Base-by-base conservation (phyloP, 2,329 filamentous ascomycete species). In the Rutstroemia sp. region DNA sequence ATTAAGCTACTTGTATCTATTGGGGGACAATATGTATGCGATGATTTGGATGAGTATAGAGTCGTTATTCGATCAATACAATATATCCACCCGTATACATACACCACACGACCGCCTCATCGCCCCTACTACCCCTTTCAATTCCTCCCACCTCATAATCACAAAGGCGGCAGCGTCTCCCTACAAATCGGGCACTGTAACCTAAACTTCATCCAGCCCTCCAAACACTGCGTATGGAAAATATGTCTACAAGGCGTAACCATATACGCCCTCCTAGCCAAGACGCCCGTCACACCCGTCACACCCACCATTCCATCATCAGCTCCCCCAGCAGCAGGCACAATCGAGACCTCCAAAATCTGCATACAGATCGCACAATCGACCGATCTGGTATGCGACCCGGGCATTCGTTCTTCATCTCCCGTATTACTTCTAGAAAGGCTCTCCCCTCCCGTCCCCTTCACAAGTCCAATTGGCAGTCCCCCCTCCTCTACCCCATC, bases 351-450 rank as follows among this genome's bases (percentile, higher is more conserved):
- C 70, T 96, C 90, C 18, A 99, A 84, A 47, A 88, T 80, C 72
- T 96, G 91, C 73, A 92, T 88, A 70, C 94, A 99, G 63, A 99
- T 96, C 18, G 92, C 90, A 71, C 94, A 99, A 73, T 97, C 92
- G 59, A 95, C 94, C 1, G 71, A 82, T 47, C 79, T 60, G 7
- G 64, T 57, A 4, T 61, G 58, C 4, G 38, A 41, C 55, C 27
- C 27, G 6, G 27, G 10, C 27, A 30, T 7, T 8, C 27, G 27
- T 9, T 30, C 27, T 10, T 30, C 27, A 30, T 30, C 27, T 2
- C 27, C 27, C 1, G 27, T 30, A 7, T 30, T 30, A 12, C 27
- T 30, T 30, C 27, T 30, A 6, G 27, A 30, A 9, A 30, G 27
- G 8, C 27, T 7, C 5, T 8, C 25, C 25, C 8, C 25, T 27